Evolutionary conservation across 148 eudicot genomes (phyloP), one percentile per base, ranked within the genome.

Genomic region (Camellia japonica): DNA sequence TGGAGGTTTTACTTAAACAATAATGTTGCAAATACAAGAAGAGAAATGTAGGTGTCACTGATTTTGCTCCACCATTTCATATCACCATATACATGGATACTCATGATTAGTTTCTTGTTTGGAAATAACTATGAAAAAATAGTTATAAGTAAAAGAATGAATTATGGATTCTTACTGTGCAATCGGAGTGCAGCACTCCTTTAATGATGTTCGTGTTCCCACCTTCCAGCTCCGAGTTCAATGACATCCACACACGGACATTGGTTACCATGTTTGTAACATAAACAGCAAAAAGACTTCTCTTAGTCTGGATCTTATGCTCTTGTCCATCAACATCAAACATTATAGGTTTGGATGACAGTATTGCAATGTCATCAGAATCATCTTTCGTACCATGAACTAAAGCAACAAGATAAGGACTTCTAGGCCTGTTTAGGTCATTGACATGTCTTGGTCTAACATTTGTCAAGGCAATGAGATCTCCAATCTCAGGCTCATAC

Each of bases 221-320:
- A 30, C 38, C 38, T 30, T 30, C 38, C 38, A 30, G 38, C 38
- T 30, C 38, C 38, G 3, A 64, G 74, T 63, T 46, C 68, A 90
- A 79, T 3, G 86, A 86, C 80, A n/a, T 87, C 92, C 92, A 89
- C 49, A 89, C 85, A 54, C 91, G 82, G 15, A 76, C 47, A 81
- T 85, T 80, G 1, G 90, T 89, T 0, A 71, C 65, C 78, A 86
- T 70, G 68, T 87, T 87, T 7, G 76, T 80, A 66, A 89, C 80
- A 75, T 80, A 87, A 84, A 83, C 79, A 7, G 49, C 87, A 67
- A 85, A 84, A 52, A 65, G 80, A 12, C 71, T 63, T 66, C 20
- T 75, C 7, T 46, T 38, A 75, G 30, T 60, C 71, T 71, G 73
- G 15, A 5, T 19, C 64, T 68, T 47, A 41, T 51, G 7, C 38